A percentile compares a stretch with the other conserved stretches of the same genome.
Evolutionary conservation across 164 flowering plant genomes (phyloP).

Genomic region (Aristolochia fimbriata): DNA sequence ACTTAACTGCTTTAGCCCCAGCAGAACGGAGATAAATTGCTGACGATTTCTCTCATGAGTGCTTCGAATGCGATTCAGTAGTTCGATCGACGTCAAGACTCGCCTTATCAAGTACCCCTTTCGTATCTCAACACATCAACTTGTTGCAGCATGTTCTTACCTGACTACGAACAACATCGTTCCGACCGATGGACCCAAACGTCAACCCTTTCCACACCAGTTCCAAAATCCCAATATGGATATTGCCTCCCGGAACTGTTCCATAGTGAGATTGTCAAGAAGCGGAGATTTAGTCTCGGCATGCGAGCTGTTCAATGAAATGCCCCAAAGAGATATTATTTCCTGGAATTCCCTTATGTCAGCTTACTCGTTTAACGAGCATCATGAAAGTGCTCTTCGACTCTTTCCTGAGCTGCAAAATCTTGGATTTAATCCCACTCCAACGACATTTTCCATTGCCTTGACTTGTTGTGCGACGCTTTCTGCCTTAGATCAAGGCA

Average conservation of each 20-base stretch:
- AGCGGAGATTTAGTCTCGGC: slow-evolving; percentile 5
- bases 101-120: no score
- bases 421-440: neutral
- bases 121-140: no score
- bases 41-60: no score
- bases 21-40: no score
- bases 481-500: slow-evolving; percentile 3
- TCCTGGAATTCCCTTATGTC: slow-evolving; percentile 9
- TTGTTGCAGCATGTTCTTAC: no score
- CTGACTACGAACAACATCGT: no score
- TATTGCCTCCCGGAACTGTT: neutral
- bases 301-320: slow-evolving; percentile 4
- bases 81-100: no score
- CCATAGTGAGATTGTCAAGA: neutral
- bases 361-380: neutral
- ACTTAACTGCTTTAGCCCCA: no score
- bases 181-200: no score
- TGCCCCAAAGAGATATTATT: slow-evolving; percentile 3
- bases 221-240: no score
- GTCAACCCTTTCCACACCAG: no score
- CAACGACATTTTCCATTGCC: slow-evolving; percentile 5
- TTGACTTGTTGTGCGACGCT: slow-evolving; percentile 1
- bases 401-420: neutral
- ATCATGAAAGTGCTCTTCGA: neutral
- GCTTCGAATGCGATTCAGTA: no score